These are phyloP conservation scores for Polysphondylium violaceum DNA, from an alignment of 78 protist species.

Conservation along the genomic window DNA sequence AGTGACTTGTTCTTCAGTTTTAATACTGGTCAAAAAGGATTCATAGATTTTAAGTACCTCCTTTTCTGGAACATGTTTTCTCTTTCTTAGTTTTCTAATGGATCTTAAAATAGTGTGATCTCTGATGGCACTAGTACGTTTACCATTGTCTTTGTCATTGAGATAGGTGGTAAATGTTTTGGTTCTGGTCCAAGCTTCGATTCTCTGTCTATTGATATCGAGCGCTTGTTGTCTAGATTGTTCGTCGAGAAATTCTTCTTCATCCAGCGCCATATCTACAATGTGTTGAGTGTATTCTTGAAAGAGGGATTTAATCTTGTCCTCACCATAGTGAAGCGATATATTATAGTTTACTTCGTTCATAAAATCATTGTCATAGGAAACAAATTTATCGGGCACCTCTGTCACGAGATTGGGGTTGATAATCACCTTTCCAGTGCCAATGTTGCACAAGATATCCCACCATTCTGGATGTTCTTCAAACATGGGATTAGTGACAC, in stretches of 20 bases:
- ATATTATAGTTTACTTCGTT: slow-evolving; percentile 76
- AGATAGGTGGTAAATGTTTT: slow-evolving; percentile 65
- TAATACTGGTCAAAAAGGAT: slow-evolving; percentile 38
- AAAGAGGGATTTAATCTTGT: slow-evolving; percentile 56
- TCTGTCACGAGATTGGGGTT: slow-evolving; percentile 56
- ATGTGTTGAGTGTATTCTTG: slow-evolving; percentile 83
- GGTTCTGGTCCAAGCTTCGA: slow-evolving; percentile 62
- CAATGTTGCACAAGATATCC: slow-evolving; percentile 89
- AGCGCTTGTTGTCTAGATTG: slow-evolving; percentile 30
- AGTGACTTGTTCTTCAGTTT: slow-evolving; percentile 78
- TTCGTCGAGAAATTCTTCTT: slow-evolving; percentile 82
- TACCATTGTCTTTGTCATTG: slow-evolving; percentile 40
- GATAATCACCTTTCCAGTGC: slow-evolving; percentile 84
- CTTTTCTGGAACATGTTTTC: slow-evolving; percentile 67
- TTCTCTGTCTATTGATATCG: slow-evolving; percentile 62
- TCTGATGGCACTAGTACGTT: slow-evolving; percentile 54
- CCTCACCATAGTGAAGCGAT: slow-evolving; percentile 75
- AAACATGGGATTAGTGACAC: slow-evolving; percentile 91
- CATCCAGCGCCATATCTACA: slow-evolving; percentile 78
- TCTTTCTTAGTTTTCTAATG: slow-evolving; percentile 52
- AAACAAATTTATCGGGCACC: slow-evolving; percentile 54
- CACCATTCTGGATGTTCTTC: slow-evolving; percentile 87
- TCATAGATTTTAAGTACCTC: slow-evolving; percentile 73
- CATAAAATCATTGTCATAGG: slow-evolving; percentile 74
- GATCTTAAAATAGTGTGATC: slow-evolving; percentile 45